These are phyloP conservation scores for Coemansia sp. DNA, from an alignment of 192 early-diverging fungal genomes.

Conservation along the genomic window DNA sequence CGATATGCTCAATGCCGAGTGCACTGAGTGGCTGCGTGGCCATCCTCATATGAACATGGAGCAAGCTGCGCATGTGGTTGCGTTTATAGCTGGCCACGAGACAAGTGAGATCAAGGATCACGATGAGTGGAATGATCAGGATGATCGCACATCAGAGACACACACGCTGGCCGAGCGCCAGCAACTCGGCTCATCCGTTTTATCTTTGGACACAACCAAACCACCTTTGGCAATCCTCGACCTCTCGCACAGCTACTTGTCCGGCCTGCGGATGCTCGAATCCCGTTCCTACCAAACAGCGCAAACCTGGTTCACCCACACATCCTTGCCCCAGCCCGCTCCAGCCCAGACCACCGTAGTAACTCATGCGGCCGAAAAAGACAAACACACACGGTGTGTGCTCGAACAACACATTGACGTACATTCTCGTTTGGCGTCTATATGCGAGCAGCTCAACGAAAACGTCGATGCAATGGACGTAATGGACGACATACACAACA, in stretches of 20 bases:
- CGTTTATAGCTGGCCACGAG: slow-evolving; percentile 11
- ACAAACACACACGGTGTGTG: slow-evolving; percentile 13
- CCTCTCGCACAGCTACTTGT: slow-evolving; percentile 31
- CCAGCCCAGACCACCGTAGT: neutral
- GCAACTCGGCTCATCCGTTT: slow-evolving; percentile 5
- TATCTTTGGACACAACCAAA: slow-evolving; percentile 9
- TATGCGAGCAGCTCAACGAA: slow-evolving; percentile 15
- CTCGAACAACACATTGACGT: slow-evolving; percentile 22
- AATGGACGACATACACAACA: slow-evolving; percentile 16
- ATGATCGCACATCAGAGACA: neutral
- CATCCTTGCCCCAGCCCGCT: neutral
- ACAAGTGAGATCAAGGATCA: neutral
- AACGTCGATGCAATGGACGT: slow-evolving; percentile 8
- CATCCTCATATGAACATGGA: neutral
- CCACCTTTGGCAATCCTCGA: slow-evolving; percentile 18
- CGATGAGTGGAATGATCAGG: neutral
- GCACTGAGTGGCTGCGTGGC: slow-evolving; percentile 10
- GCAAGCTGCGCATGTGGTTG: neutral
- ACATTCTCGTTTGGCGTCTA: slow-evolving; percentile 20
- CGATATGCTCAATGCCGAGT: neutral
- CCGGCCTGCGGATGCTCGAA: slow-evolving; percentile 40
- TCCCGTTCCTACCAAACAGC: slow-evolving; percentile 21
- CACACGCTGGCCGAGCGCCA: slow-evolving; percentile 28
- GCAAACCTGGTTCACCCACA: slow-evolving; percentile 31
- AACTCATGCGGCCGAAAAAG: slow-evolving; percentile 33